Base-by-base conservation (phyloP, 371 early-diverging fungal species). In the Mortierella polycephala region DNA sequence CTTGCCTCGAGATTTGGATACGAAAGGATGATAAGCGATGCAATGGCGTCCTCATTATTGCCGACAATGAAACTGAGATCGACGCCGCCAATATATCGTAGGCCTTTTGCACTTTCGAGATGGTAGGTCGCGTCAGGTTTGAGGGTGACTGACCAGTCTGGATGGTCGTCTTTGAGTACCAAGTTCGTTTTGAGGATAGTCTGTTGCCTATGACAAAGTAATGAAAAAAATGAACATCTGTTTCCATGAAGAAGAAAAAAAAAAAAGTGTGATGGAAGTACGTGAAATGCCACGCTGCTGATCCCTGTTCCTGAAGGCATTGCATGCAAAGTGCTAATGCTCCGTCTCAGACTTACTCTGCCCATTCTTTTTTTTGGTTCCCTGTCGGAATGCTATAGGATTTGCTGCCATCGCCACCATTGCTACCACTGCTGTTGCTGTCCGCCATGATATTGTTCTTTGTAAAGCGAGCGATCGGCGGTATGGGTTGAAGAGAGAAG, bases 51-150 rank as follows among this genome's bases (percentile, higher is more conserved):
- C 55, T 88, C 86, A 30, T 82, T 65, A 64, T 87, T 85, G 51
- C 86, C 81, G 45, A 85, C 83, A 40, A 88, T 87, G 75, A 95
- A 96, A 66, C 94, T 94, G 30, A 96, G 82, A 67, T 96, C 96
- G 7, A 96, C 91, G 18, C 96, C 96, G 16, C 88, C 96, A 56
- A 96, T 82, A 54, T 88, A 87, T 7, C 76, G 46, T 40, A 96
- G 83, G 13, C 85, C 90, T 7, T 79, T 50, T 5, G 68, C 41
- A 16, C 49, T 45, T 37, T 79, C 64, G 9, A 68, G 57, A 12
- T 64, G 64, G 20, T 60, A n/a, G 4, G 72, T 56, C 20, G 52
- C 42, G 49, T 54, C 67, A n/a, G 59, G 44, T 39, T 64, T 67
- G 44, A 77, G 55, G 1, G 47, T 60, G n/a, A 69, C 9, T 1